Conservation (phyloP, 1,284 basidiomycete genomes). For the Puccinia horiana region DNA sequence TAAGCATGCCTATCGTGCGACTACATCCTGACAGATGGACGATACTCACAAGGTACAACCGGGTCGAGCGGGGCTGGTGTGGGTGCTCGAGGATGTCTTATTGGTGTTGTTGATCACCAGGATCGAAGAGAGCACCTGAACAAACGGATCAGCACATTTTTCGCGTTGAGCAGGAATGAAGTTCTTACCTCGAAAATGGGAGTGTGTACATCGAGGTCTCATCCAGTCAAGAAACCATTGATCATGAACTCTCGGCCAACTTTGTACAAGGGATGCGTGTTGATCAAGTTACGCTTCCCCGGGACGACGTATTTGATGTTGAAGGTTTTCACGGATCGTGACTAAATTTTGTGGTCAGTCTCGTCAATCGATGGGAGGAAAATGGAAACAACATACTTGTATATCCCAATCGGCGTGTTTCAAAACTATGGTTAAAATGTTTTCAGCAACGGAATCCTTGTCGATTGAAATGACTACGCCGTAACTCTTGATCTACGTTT, state of each 20-base stretch:
- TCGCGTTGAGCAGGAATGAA: no score
- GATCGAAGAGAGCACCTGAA: no score
- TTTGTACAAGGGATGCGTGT: neutral
- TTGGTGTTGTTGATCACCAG: no score
- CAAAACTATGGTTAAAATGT: neutral
- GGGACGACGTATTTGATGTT: neutral
- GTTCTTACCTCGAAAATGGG: neutral
- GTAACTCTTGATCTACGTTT: neutral
- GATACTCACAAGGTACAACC: no score
- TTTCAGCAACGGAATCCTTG: neutral
- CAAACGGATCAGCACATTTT: no score
- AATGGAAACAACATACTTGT: neutral
- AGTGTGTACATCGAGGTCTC: neutral
- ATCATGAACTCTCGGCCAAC: neutral
- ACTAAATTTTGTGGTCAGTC: no score
- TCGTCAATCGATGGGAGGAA: neutral
- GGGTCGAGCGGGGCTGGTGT: no score
- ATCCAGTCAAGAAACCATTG: neutral
- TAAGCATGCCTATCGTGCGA: no score
- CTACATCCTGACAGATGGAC: no score
- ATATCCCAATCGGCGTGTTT: neutral
- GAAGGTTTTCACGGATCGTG: neutral
- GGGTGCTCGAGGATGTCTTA: no score
- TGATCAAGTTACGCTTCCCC: neutral
- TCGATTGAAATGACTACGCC: neutral